A percentile compares a stretch with the other conserved stretches of the same genome.
These are phyloP conservation scores for Phytopythium montanum DNA, from an alignment of 352 stramenopile species.

Conservation along the genomic window DNA sequence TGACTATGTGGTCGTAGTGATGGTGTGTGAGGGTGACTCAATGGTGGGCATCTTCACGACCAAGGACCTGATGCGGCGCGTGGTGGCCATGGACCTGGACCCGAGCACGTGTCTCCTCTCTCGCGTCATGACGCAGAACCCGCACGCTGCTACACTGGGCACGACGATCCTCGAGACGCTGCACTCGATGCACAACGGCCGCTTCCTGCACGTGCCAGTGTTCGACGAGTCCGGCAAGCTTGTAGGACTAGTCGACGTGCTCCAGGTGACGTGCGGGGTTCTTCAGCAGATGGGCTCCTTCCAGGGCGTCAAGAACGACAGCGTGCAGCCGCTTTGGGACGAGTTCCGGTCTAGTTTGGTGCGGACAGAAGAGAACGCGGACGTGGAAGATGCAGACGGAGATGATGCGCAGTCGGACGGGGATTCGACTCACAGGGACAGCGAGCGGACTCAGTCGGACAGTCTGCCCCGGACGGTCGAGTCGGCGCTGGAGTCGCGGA, in stretches of 20 bases:
- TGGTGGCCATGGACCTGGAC: conserved; percentile 88
- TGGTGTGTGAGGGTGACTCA: conserved; percentile 84
- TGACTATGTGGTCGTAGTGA: conserved; percentile 34
- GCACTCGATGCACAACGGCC: conserved; percentile 97
- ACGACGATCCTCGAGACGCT: conserved; percentile 96
- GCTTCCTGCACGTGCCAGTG: conserved; percentile 96
- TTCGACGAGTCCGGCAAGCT: conserved; percentile 88
- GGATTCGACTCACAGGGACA: neutral
- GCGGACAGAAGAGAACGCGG: conserved; percentile 29
- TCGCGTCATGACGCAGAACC: conserved; percentile 94
- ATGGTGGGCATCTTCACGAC: conserved; percentile 97
- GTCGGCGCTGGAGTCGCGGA: conserved; percentile 31
- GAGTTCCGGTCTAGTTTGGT: conserved; percentile 59
- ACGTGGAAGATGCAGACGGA: conserved; percentile 31
- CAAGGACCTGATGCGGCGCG: conserved; percentile 97
- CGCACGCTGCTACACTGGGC: conserved; percentile 89
- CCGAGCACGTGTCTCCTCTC: conserved; percentile 79
- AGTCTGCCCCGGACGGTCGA: conserved; percentile 11
- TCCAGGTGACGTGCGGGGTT: conserved; percentile 91
- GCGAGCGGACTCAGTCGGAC: neutral
- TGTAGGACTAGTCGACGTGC: conserved; percentile 94
- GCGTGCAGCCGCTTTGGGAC: conserved; percentile 72
- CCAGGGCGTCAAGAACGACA: conserved; percentile 60
- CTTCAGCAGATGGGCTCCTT: conserved; percentile 84
- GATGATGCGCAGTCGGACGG: conserved; percentile 14